phyloP scores from a whole-genome alignment of 225 moss, liverwort and hornwort genomes.

The Bryoerythrophyllum caledonicum region DNA sequence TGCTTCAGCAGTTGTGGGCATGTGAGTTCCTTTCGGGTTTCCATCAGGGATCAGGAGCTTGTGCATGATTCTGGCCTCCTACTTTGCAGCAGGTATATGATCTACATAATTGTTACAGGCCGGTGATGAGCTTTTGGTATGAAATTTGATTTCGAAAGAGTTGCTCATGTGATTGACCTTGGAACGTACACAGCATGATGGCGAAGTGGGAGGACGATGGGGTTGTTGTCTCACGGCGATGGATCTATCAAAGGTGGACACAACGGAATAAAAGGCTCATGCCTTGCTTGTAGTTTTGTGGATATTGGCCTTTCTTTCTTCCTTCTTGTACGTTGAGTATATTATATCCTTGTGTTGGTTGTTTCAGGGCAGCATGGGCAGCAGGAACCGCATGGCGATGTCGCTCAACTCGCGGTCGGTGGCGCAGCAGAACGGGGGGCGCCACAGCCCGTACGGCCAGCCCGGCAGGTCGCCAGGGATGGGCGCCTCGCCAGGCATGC shows the following conservation, averaged over 20 bases:
- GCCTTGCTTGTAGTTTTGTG: not conserved
- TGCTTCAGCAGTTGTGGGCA: not conserved
- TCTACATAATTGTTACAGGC: not conserved
- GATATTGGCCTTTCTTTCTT: not conserved
- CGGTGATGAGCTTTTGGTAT: not conserved
- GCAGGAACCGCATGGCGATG: conserved; percentile 28
- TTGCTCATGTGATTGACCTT: not conserved
- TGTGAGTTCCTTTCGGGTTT: not conserved
- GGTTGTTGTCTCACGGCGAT: not conserved
- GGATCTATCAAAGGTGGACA: not conserved
- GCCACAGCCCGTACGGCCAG: conserved; percentile 17
- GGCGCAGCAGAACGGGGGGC: conserved; percentile 23
- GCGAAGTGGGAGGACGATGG: not conserved
- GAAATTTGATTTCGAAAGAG: not conserved
- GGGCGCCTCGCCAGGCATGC: conserved; percentile 35
- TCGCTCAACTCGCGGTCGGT: conserved; percentile 23
- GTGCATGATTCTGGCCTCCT: not conserved
- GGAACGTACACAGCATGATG: conserved; percentile 5
- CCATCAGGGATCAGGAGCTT: not conserved
- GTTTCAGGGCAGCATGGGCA: conserved; percentile 23
- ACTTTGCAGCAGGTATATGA: conserved; percentile 10
- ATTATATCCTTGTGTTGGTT: not conserved
- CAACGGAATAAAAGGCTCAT: not conserved
- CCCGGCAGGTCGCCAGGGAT: conserved; percentile 31
- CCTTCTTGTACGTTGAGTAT: not conserved